Evolutionary conservation across 768 basidiomycete species (phyloP).

Genomic region (Suillus paluster): DNA sequence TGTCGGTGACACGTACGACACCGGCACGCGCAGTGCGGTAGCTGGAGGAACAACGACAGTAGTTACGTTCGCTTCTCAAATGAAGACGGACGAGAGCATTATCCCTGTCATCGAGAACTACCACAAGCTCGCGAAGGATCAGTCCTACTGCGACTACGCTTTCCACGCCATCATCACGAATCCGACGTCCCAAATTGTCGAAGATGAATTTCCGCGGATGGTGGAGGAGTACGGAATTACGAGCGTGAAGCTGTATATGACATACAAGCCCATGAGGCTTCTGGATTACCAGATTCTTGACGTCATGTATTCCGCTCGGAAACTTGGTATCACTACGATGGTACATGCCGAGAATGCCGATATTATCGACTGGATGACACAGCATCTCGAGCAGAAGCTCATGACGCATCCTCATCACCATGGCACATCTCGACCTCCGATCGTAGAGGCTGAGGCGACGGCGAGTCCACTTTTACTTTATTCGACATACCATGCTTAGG

Average conservation of each 20-base stretch:
- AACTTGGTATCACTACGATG: conserved; percentile 22
- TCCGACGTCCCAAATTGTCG: conserved; percentile 34
- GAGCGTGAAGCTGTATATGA: conserved; percentile 40
- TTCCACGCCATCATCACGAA: conserved; percentile 42
- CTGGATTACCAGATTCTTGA: conserved; percentile 38
- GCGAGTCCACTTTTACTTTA: not conserved
- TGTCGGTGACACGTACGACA: conserved; percentile 36
- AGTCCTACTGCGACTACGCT: conserved; percentile 35
- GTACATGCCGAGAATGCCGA: conserved; percentile 22
- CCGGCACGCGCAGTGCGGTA: conserved; percentile 35
- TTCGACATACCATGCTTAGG: not conserved
- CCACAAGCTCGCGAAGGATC: conserved; percentile 31
- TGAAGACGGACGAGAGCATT: conserved; percentile 21
- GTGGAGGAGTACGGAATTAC: conserved; percentile 38
- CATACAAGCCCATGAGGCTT: conserved; percentile 38
- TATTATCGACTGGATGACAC: conserved; percentile 23
- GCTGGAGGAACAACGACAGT: conserved; percentile 41
- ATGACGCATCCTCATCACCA: conserved; percentile 25
- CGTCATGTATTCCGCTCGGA: conserved; percentile 33
- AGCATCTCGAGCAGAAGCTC: conserved; percentile 16
- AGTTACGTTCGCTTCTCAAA: conserved; percentile 40
- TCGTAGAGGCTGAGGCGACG: conserved; percentile 23
- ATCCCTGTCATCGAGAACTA: conserved; percentile 37
- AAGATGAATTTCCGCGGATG: conserved; percentile 36
- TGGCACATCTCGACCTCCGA: conserved; percentile 21